Evolutionary conservation across 2,329 filamentous ascomycete species (phyloP).

Genomic region (Paracorniculantispora psalliotae): DNA sequence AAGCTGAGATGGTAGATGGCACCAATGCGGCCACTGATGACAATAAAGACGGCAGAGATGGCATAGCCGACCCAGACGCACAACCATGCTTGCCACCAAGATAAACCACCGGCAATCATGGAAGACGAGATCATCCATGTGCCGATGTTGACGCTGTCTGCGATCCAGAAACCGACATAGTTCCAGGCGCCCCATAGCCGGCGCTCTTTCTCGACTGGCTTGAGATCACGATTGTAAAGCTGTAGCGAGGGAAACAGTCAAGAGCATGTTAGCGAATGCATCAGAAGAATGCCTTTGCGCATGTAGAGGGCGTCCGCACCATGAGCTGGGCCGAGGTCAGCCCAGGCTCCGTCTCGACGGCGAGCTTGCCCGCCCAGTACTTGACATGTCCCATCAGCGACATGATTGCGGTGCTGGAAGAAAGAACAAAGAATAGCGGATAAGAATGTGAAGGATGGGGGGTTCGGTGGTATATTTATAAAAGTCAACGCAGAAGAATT

Average conservation of each 20-base stretch:
- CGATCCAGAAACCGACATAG: conserved; percentile 84
- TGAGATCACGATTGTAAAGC: conserved; percentile 79
- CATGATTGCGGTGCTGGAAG: background rate
- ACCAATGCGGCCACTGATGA: conserved; percentile 74
- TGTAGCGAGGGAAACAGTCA: conserved; percentile 22
- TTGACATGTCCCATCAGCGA: conserved; percentile 30
- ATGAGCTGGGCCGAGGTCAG: conserved; percentile 76
- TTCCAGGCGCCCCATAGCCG: conserved; percentile 85
- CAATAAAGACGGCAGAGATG: conserved; percentile 71
- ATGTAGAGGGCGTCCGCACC: conserved; percentile 36
- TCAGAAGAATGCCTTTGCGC: background rate
- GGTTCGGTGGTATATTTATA: background rate
- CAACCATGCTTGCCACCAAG: conserved; percentile 91
- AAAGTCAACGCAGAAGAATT: background rate
- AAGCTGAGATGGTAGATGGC: conserved; percentile 87
- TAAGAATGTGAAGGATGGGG: background rate
- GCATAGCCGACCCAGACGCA: conserved; percentile 84
- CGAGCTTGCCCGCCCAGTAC: conserved; percentile 53
- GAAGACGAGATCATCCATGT: conserved; percentile 91
- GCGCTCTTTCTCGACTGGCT: conserved; percentile 71
- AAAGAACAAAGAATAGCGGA: background rate
- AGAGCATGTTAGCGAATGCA: background rate
- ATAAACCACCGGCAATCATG: conserved; percentile 71
- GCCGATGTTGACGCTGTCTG: conserved; percentile 83
- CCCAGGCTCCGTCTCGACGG: conserved; percentile 70